phyloP scores from a whole-genome alignment of 805 yeast genomes.

The Candida suzukii region DNA sequence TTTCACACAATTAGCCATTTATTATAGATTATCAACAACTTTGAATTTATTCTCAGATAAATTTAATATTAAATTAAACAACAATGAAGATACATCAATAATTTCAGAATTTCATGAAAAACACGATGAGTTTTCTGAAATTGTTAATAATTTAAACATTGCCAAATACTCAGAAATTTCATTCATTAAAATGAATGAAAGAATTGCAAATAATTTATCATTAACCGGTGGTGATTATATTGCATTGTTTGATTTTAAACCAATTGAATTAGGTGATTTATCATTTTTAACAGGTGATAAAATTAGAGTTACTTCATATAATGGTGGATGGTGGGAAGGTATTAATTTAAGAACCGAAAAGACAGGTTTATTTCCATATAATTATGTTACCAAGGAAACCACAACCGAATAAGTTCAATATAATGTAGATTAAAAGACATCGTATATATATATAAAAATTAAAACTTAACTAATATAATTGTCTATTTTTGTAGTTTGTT shows the following conservation, averaged over 20 bases:
- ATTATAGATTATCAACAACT: neutral
- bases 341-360: conserved; percentile 27
- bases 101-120: conserved; percentile 2
- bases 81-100: conserved; percentile 1
- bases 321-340: conserved; percentile 40
- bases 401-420: no score
- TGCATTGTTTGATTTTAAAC: conserved; percentile 34
- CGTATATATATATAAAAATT: no score
- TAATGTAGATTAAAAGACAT: no score
- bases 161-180: conserved; percentile 11
- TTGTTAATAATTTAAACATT: conserved; percentile 7
- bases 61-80: conserved; percentile 1
- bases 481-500: no score
- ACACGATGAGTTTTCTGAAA: conserved; percentile 4
- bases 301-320: conserved; percentile 30
- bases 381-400: conserved; percentile 27
- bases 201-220: neutral
- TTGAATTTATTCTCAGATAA: conserved; percentile 1
- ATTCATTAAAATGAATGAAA: conserved; percentile 6
- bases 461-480: no score
- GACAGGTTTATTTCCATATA: conserved; percentile 39
- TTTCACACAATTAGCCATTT: conserved; percentile 5
- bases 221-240: conserved; percentile 22
- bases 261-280: conserved; percentile 34
- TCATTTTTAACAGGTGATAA: conserved; percentile 35